Conservation (phyloP, 176 grass and related monocot genomes). For the Phragmites australis region DNA sequence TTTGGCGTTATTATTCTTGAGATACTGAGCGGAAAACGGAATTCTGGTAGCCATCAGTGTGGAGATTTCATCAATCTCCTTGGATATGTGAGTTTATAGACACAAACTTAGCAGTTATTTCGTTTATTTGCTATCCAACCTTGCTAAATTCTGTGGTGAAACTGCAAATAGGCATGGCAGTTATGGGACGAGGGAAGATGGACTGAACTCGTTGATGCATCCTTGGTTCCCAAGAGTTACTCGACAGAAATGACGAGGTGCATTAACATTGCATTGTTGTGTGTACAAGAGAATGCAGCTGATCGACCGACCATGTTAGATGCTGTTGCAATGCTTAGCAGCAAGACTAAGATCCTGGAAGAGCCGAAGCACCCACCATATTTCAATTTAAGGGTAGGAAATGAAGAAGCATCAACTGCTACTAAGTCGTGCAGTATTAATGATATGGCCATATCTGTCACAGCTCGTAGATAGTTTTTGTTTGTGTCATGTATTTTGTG, state of each 20-base stretch:
- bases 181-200: slow-evolving; percentile 24
- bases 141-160: background rate
- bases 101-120: background rate
- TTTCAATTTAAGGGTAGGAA: slow-evolving; percentile 33
- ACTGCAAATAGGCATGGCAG: slow-evolving; percentile 24
- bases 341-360: background rate
- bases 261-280: slow-evolving; percentile 25
- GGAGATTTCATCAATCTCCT: slow-evolving; percentile 28
- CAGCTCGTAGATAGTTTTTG: background rate
- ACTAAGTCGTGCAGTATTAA: background rate
- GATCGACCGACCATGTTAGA: slow-evolving; percentile 37
- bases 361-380: slow-evolving; percentile 21
- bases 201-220: slow-evolving; percentile 2
- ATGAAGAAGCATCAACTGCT: background rate
- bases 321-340: slow-evolving; percentile 25
- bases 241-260: slow-evolving; percentile 2
- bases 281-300: slow-evolving; percentile 26
- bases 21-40: slow-evolving; percentile 21
- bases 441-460: slow-evolving; percentile 17
- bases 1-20: slow-evolving; percentile 33
- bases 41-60: background rate
- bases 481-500: background rate
- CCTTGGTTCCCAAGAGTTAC: background rate
- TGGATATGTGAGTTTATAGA: slow-evolving; percentile 28
- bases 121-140: background rate